Percentiles rank a stretch among this genome's conserved stretches.
These are phyloP conservation scores for Leishmania major DNA, from an alignment of 208 protist species.

Conservation along the genomic window DNA sequence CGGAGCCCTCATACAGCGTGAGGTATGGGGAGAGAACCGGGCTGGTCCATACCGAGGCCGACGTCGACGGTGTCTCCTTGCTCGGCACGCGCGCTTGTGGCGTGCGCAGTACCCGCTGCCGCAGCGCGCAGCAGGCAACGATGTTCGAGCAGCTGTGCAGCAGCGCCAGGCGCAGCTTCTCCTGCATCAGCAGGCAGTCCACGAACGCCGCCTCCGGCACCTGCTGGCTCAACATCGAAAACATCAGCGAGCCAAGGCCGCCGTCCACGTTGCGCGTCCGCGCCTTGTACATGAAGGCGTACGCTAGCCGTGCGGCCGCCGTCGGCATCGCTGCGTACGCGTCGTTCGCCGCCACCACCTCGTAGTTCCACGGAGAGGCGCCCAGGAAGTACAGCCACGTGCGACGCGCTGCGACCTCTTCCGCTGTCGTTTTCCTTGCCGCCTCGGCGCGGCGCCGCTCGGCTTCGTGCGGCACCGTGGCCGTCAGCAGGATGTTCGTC, in stretches of 20 bases:
- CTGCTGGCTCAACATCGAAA: constrained; percentile 42
- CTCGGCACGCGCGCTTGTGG: not conserved
- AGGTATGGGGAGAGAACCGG: constrained; percentile 13
- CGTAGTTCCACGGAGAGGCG: constrained; percentile 47
- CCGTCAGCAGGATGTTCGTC: constrained; percentile 29
- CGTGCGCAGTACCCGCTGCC: constrained; percentile 10
- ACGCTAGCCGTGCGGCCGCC: constrained; percentile 37
- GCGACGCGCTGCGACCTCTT: constrained; percentile 15
- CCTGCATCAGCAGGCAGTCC: constrained; percentile 47
- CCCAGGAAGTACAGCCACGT: constrained; percentile 45
- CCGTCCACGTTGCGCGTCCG: constrained; percentile 50
- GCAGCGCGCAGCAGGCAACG: constrained; percentile 20
- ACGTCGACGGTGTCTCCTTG: not conserved
- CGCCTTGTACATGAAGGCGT: constrained; percentile 46
- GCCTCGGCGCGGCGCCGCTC: constrained; percentile 7
- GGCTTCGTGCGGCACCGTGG: constrained; percentile 24
- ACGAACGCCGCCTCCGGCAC: constrained; percentile 50
- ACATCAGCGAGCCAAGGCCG: constrained; percentile 49
- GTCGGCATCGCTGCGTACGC: constrained; percentile 15
- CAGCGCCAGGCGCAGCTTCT: constrained; percentile 53
- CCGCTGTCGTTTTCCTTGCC: not conserved
- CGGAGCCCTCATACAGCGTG: constrained; percentile 4
- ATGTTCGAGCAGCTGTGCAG: constrained; percentile 27
- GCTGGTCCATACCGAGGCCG: constrained; percentile 7
- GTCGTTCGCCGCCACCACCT: constrained; percentile 23